A percentile compares a stretch with the other conserved stretches of the same genome.
Conservation (phyloP, 805 yeast genomes). For the Myxozyma udenii region DNA sequence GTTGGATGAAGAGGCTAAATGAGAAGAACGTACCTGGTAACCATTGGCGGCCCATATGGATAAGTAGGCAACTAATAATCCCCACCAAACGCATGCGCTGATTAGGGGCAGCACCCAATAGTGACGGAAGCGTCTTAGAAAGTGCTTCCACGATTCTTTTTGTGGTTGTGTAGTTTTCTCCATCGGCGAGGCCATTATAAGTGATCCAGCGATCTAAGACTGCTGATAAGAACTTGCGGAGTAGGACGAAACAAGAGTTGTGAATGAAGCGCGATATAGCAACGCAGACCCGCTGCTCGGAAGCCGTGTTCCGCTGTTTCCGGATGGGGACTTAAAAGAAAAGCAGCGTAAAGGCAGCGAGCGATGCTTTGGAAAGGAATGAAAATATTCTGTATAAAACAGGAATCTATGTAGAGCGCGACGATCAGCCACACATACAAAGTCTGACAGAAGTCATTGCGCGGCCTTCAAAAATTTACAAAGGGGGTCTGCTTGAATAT, state of each 20-base stretch:
- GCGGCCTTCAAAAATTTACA: no score
- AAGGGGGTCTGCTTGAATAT: no score
- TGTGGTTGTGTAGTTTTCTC: no score
- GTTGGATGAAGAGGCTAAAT: no score
- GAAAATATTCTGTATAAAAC: no score
- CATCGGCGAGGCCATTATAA: background rate
- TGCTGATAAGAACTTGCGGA: background rate
- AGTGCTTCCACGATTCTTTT: background rate
- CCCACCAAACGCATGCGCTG: constrained; percentile 78
- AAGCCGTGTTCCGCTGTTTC: background rate
- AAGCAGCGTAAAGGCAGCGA: no score
- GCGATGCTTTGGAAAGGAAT: no score
- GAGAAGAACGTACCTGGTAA: constrained; percentile 44
- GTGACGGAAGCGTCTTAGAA: constrained; percentile 19
- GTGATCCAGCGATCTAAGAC: background rate
- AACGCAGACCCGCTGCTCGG: background rate
- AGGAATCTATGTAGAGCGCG: no score
- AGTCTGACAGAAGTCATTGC: no score
- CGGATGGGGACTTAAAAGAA: no score
- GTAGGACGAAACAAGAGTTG: background rate
- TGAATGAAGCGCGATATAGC: background rate
- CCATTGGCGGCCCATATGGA: constrained; percentile 68
- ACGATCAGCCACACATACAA: no score
- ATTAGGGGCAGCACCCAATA: constrained; percentile 59
- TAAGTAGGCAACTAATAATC: constrained; percentile 79